A percentile compares a stretch with the other conserved stretches of the same genome.
Conservation (phyloP, 2,329 filamentous ascomycete species). For the Ophiostoma australiae region DNA sequence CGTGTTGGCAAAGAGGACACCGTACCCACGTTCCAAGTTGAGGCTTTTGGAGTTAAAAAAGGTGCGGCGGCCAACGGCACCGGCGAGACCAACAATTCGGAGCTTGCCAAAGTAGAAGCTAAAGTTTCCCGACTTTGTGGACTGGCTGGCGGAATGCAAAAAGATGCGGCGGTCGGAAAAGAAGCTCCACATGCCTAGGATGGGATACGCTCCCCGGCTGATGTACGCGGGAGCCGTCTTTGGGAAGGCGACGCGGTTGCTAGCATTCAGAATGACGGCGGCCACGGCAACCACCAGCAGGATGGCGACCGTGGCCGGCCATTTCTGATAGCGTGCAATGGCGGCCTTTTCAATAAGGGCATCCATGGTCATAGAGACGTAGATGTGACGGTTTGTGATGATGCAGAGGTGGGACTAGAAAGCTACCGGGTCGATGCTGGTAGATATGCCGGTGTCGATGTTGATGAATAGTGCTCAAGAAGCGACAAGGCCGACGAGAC, state of each 20-base stretch:
- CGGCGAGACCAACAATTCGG: conserved; percentile 42
- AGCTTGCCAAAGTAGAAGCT: conserved; percentile 47
- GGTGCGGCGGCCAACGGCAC: conserved; percentile 40
- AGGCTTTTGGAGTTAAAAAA: conserved; percentile 45
- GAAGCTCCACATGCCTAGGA: conserved; percentile 43
- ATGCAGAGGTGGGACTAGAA: neutral
- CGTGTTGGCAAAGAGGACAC: conserved; percentile 33
- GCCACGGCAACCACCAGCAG: conserved; percentile 24
- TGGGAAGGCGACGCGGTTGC: conserved; percentile 21
- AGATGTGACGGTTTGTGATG: neutral
- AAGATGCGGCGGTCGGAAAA: conserved; percentile 46
- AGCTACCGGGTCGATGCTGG: neutral
- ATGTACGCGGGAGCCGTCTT: conserved; percentile 11
- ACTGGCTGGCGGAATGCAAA: conserved; percentile 34
- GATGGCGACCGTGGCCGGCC: conserved; percentile 28
- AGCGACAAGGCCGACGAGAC: neutral
- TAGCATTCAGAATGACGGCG: neutral
- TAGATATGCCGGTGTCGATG: neutral
- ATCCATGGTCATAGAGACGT: neutral
- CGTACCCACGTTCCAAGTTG: conserved; percentile 41
- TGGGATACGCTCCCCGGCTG: conserved; percentile 33
- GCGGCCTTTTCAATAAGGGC: neutral
- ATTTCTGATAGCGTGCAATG: conserved; percentile 21
- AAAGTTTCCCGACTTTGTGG: conserved; percentile 42
- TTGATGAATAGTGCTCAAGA: neutral